These are phyloP conservation scores for Plenodomus lindquistii DNA, from an alignment of 2,329 filamentous ascomycete genomes.

Conservation along the genomic window DNA sequence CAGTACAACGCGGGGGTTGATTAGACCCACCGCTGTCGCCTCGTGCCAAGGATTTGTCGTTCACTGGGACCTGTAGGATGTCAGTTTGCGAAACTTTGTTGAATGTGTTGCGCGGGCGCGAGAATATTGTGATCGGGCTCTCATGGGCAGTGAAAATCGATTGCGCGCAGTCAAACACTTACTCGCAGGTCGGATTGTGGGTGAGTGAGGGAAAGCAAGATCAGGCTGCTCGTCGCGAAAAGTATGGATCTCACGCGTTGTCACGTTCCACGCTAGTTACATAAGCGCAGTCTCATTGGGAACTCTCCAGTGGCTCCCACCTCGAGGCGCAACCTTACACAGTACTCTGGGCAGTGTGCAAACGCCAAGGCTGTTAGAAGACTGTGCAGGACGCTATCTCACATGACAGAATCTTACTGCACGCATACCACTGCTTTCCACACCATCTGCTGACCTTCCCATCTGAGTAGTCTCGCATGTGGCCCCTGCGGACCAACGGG, in stretches of 20 bases:
- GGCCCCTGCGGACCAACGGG: background rate
- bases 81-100: slow-evolving; percentile 4
- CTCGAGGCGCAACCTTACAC: too few species aligned
- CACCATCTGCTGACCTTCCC: background rate
- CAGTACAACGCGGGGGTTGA: slow-evolving; percentile 23
- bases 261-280: slow-evolving; percentile 19
- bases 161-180: slow-evolving; percentile 8
- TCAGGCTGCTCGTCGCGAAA: slow-evolving; percentile 10
- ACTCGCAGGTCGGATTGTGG: slow-evolving; percentile 34
- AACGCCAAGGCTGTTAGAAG: background rate
- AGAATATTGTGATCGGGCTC: background rate
- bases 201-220: slow-evolving; percentile 18
- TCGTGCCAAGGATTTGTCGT: slow-evolving; percentile 34
- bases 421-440: background rate
- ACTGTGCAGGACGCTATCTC: background rate
- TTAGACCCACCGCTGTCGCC: slow-evolving; percentile 23
- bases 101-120: background rate
- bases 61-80: slow-evolving; percentile 29
- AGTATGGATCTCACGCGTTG: slow-evolving; percentile 16
- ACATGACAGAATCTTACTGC: background rate
- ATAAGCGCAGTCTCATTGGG: slow-evolving; percentile 5
- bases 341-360: too few species aligned
- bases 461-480: background rate
- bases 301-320: background rate
- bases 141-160: background rate